These are phyloP conservation scores for Abrus precatorius DNA, from an alignment of 306 rosid species.

Conservation along the genomic window DNA sequence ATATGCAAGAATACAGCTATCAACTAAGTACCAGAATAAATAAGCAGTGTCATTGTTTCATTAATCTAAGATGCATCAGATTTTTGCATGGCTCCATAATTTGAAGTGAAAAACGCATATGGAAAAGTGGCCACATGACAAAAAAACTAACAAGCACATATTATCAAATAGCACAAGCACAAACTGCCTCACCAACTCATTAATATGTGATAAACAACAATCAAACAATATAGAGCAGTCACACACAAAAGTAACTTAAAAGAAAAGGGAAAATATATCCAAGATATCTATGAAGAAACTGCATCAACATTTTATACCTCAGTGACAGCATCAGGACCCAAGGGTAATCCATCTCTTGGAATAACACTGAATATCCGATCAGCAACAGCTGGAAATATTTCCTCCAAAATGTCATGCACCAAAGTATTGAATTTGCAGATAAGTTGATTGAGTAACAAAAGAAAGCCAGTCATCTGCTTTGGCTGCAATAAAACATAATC, in stretches of 20 bases:
- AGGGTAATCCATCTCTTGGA: slow-evolving; percentile 80
- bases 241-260: not conserved
- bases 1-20: slow-evolving; percentile 18
- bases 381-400: slow-evolving; percentile 83
- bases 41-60: slow-evolving; percentile 23
- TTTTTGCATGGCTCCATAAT: slow-evolving; percentile 14
- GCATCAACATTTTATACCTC: slow-evolving; percentile 67
- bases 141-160: slow-evolving; percentile 11
- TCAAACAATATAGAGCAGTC: not conserved
- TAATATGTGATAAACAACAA: slow-evolving; percentile 16
- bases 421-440: slow-evolving; percentile 88
- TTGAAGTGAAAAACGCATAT: not conserved
- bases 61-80: slow-evolving; percentile 34
- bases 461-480: slow-evolving; percentile 85
- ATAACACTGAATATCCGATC: slow-evolving; percentile 76
- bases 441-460: slow-evolving; percentile 85
- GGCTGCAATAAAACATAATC: slow-evolving; percentile 70
- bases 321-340: slow-evolving; percentile 82
- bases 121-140: slow-evolving; percentile 24
- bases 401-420: slow-evolving; percentile 81
- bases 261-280: slow-evolving; percentile 18
- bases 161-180: slow-evolving; percentile 32
- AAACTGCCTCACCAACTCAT: slow-evolving; percentile 31
- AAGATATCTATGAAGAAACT: not conserved
- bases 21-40: slow-evolving; percentile 21